A percentile compares a stretch with the other conserved stretches of the same genome.
Conservation (phyloP, 371 early-diverging fungal species). For the Mucor plumbeus region DNA sequence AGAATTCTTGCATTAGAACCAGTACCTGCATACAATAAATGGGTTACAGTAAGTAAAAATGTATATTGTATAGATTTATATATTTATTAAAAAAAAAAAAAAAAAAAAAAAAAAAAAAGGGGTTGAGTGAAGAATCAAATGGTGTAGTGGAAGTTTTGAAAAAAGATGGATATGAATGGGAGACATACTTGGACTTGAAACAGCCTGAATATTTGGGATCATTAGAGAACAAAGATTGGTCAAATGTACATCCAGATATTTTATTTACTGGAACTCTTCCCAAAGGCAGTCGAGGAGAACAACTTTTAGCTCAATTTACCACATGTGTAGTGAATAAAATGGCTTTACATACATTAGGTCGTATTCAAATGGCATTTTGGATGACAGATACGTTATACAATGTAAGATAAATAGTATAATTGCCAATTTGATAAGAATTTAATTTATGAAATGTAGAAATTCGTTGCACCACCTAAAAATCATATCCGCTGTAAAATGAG, state of each 20-base stretch:
- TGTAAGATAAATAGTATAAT: slow-evolving; percentile 18
- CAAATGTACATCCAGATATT: slow-evolving; percentile 45
- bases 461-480: slow-evolving; percentile 38
- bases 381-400: slow-evolving; percentile 37
- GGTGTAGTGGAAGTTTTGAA: slow-evolving; percentile 31
- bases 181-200: slow-evolving; percentile 43
- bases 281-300: slow-evolving; percentile 45
- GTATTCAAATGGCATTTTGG: slow-evolving; percentile 58
- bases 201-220: slow-evolving; percentile 37
- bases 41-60: slow-evolving; percentile 22
- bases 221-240: slow-evolving; percentile 39
- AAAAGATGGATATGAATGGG: slow-evolving; percentile 56
- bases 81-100: neutral
- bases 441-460: slow-evolving; percentile 35
- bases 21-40: slow-evolving; percentile 27
- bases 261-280: slow-evolving; percentile 56
- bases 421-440: neutral
- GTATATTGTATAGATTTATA: slow-evolving; percentile 8
- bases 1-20: slow-evolving; percentile 44
- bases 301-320: slow-evolving; percentile 49
- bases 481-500: slow-evolving; percentile 49
- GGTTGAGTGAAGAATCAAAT: slow-evolving; percentile 14
- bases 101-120: neutral
- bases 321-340: slow-evolving; percentile 46
- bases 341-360: slow-evolving; percentile 52